Conservation (phyloP, 2,329 filamentous ascomycete species). For the Ophiostoma triangulosporum region DNA sequence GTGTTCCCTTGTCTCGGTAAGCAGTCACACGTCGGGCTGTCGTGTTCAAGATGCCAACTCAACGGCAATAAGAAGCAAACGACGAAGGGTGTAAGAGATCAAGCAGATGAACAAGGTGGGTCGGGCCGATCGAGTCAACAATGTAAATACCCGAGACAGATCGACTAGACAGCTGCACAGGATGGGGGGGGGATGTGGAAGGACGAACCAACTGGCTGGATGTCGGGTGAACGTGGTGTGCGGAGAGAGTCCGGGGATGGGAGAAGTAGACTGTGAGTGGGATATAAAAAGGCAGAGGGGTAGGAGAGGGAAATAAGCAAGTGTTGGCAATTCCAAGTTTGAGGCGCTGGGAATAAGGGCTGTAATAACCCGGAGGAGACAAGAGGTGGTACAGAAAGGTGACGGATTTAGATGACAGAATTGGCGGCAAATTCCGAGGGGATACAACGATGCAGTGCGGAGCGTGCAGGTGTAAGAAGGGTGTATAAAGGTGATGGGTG, state of each 20-base stretch:
- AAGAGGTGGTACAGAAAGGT: neutral
- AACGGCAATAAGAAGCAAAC: neutral
- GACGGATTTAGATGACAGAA: neutral
- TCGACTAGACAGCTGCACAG: neutral
- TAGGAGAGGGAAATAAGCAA: neutral
- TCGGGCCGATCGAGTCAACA: neutral
- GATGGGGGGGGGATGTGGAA: neutral
- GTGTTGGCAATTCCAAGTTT: constrained; percentile 1
- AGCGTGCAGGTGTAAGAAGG: neutral
- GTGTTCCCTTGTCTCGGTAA: neutral
- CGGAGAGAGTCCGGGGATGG: neutral
- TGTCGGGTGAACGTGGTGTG: neutral
- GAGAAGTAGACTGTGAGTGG: neutral
- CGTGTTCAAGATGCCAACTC: neutral
- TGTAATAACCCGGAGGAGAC: constrained; percentile 8
- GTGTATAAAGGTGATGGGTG: neutral
- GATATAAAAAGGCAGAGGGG: neutral
- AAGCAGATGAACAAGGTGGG: neutral
- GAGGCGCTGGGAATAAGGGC: neutral
- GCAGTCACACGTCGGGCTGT: neutral
- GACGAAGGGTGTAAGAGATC: neutral
- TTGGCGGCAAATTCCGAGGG: constrained; percentile 6
- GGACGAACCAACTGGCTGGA: neutral
- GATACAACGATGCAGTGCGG: neutral
- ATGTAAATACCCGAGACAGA: neutral